Evolutionary conservation across 1,139 yeast genomes (phyloP).

Genomic region (Debaryomycetaceae sp.): DNA sequence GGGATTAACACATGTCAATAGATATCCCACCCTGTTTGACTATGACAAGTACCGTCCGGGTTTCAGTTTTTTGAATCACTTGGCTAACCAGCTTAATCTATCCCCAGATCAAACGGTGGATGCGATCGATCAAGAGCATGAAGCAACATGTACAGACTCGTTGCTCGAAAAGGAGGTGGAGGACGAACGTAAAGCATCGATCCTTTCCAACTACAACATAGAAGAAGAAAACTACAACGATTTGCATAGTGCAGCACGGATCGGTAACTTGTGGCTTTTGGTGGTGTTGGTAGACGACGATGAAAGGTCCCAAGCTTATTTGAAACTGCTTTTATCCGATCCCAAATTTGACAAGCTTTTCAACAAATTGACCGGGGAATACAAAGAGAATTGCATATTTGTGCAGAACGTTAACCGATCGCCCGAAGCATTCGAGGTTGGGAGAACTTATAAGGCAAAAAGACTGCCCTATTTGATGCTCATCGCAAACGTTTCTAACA

Average conservation of each 20-base stretch:
- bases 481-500: slow-evolving; percentile 49
- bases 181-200: background rate
- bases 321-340: slow-evolving; percentile 24
- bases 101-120: background rate
- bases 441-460: slow-evolving; percentile 35
- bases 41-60: slow-evolving; percentile 17
- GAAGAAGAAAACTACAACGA: slow-evolving; percentile 36
- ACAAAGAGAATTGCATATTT: slow-evolving; percentile 40
- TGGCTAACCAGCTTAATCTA: slow-evolving; percentile 2
- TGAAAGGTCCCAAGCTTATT: slow-evolving; percentile 22
- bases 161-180: background rate
- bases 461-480: slow-evolving; percentile 45
- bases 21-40: slow-evolving; percentile 24
- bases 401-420: slow-evolving; percentile 33
- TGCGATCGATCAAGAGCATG: background rate
- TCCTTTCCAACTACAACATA: slow-evolving; percentile 15
- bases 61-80: slow-evolving; percentile 9
- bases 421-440: slow-evolving; percentile 54
- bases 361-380: slow-evolving; percentile 30
- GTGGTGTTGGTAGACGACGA: slow-evolving; percentile 39
- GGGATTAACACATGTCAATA: slow-evolving; percentile 11
- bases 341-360: slow-evolving; percentile 29
- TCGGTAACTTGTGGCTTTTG: slow-evolving; percentile 43
- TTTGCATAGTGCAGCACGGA: slow-evolving; percentile 38
- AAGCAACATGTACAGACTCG: background rate